Percentiles rank a stretch among this genome's conserved stretches.
These are phyloP conservation scores for Platanthera guangdongensis DNA, from an alignment of 106 monocot species.

Conservation along the genomic window DNA sequence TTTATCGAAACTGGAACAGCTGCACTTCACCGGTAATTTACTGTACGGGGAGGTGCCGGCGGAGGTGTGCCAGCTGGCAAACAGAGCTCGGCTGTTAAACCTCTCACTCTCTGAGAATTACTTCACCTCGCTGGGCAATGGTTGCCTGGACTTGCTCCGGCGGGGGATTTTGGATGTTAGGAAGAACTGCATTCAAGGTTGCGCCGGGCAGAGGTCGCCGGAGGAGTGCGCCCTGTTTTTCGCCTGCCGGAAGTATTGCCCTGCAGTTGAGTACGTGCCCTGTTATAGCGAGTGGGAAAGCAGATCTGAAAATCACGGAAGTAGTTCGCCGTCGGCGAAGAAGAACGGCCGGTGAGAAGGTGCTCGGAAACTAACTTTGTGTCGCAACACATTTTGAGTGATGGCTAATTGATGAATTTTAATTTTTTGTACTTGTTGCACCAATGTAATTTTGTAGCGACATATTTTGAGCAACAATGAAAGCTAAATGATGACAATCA, in stretches of 20 bases:
- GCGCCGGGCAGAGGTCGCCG: constrained; percentile 29
- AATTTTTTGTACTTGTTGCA: too few species aligned
- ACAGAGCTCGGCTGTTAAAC: constrained; percentile 27
- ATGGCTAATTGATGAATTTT: too few species aligned
- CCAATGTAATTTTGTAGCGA: too few species aligned
- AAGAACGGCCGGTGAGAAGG: not conserved
- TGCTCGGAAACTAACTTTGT: too few species aligned
- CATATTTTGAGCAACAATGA: too few species aligned
- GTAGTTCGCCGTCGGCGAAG: not conserved
- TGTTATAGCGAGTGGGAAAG: not conserved
- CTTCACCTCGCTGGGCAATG: constrained; percentile 37
- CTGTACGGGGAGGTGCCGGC: constrained; percentile 35
- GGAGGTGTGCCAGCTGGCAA: constrained; percentile 24
- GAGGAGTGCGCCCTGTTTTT: constrained; percentile 34
- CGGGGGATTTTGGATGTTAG: constrained; percentile 25
- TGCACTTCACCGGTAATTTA: constrained; percentile 42
- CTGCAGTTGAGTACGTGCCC: not conserved
- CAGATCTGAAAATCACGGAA: too few species aligned
- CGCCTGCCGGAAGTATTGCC: not conserved
- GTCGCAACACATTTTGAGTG: too few species aligned
- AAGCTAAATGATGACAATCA: too few species aligned
- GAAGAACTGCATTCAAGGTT: constrained; percentile 34
- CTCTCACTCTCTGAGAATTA: constrained; percentile 51
- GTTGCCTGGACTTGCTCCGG: constrained; percentile 27
- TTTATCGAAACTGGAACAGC: constrained; percentile 33